Evolutionary conservation across 345 rosid genomes (phyloP).

Genomic region (Hibiscus syriacus): DNA sequence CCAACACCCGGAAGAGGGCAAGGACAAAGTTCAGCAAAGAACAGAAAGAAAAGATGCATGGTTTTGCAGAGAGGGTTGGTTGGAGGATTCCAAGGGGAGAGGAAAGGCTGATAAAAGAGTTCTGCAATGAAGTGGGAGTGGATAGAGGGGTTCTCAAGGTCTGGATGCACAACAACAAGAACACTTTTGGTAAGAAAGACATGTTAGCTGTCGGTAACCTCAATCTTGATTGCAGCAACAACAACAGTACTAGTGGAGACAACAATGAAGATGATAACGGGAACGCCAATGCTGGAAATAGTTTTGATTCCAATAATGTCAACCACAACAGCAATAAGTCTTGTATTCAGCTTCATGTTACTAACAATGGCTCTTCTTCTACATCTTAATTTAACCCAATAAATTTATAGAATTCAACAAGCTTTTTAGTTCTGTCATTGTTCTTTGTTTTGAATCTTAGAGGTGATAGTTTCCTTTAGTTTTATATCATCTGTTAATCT

Average conservation of each 20-base stretch:
- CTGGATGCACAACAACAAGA: slow-evolving; percentile 83
- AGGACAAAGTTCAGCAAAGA: slow-evolving; percentile 65
- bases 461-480: not conserved
- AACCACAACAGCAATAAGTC: not conserved
- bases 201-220: slow-evolving; percentile 5
- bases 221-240: slow-evolving; percentile 15
- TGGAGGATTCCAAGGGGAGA: slow-evolving; percentile 55
- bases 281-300: not conserved
- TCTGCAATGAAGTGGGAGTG: slow-evolving; percentile 59
- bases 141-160: slow-evolving; percentile 66
- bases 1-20: slow-evolving; percentile 37
- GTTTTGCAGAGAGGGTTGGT: slow-evolving; percentile 60
- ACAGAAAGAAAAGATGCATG: slow-evolving; percentile 63
- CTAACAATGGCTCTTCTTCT: not conserved
- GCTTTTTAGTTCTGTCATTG: slow-evolving; percentile 2
- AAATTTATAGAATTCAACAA: no score
- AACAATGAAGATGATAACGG: not conserved
- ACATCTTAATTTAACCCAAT: slow-evolving; percentile 8
- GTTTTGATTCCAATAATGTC: no score
- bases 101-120: slow-evolving; percentile 34
- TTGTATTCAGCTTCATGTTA: slow-evolving; percentile 11
- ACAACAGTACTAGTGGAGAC: not conserved
- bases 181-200: slow-evolving; percentile 31
- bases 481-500: not conserved
- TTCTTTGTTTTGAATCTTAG: not conserved